Base-by-base conservation (phyloP, 1,139 yeast species). In the Zygosaccharomyces pseudobailii region DNA sequence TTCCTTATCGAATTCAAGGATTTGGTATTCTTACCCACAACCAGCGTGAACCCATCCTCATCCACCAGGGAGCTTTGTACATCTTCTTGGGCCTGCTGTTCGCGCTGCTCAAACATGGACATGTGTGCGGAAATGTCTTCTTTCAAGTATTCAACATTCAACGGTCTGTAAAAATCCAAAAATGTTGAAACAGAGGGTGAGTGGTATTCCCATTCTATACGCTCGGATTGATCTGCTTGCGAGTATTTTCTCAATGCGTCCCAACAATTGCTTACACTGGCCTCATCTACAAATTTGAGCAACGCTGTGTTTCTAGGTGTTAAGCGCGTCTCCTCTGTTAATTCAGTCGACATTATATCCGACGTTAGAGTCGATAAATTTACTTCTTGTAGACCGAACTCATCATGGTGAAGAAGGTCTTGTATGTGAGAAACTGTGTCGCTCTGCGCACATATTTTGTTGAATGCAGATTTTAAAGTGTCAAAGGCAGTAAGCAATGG, bases 1-100 rank as follows among this genome's bases (percentile, higher is more conserved):
- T 65, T 52, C 62, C 71, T 51, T 56, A 67, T 54, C 44, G 65
- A 49, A 46, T 65, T 65, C 51, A 65, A 50, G 8, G 94, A 83
- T 72, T 87, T 88, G 54, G 95, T 78, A 64, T 87, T 90, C 42
- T 85, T 75, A 6, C 95, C 90, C 27, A 88, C 95, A 44, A 90
- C 97, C 61, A 87, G 70, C 0, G 95, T 88, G 69, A 90, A 90
- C 2, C 97, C 97, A 63, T 90, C 97, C 54, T 86, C 96, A 65
- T 90, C 97, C 7, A 87, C 92, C 30, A 82, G 65, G 42, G 77
- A 75, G 31, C 79, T 72, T 61, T 78, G 75, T 47, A 83, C 75
- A 41, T 81, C 80, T 30, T 79, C 80, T 37, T 73, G 75, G 5
- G 85, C 80, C 47, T 77, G 80, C 53, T 75, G 78, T 62, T 92